Conservation (phyloP, 768 basidiomycete genomes). For the Clavaria fumosa region DNA sequence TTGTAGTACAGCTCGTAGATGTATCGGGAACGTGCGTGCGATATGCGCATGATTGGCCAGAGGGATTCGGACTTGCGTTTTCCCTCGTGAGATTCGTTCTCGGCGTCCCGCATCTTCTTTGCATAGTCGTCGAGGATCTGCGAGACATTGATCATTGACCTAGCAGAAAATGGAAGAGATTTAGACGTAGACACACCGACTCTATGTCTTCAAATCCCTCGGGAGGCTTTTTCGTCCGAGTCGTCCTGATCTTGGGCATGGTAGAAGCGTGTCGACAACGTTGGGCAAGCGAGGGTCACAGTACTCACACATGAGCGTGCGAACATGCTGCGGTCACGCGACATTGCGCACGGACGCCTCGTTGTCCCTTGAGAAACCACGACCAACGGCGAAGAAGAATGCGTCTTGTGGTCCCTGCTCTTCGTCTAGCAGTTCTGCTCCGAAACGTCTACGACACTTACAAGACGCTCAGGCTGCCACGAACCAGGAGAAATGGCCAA, state of each 20-base stretch:
- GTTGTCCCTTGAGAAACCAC: neutral
- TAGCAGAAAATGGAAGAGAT: slow-evolving; percentile 1
- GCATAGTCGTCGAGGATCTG: slow-evolving; percentile 96
- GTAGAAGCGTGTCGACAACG: slow-evolving; percentile 13
- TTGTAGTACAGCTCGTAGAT: slow-evolving; percentile 99
- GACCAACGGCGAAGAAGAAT: slow-evolving; percentile 23
- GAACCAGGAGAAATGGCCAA: slow-evolving; percentile 36
- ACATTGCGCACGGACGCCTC: neutral
- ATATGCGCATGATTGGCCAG: slow-evolving; percentile 98
- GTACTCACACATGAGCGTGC: no score
- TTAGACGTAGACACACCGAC: slow-evolving; percentile 27
- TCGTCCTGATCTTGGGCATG: slow-evolving; percentile 92
- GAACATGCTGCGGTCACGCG: no score
- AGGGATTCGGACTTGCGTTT: slow-evolving; percentile 87
- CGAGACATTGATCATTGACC: slow-evolving; percentile 5
- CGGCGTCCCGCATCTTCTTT: slow-evolving; percentile 98
- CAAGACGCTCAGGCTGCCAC: slow-evolving; percentile 62
- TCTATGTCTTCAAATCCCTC: slow-evolving; percentile 95
- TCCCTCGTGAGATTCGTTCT: slow-evolving; percentile 97
- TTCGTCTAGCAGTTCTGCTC: slow-evolving; percentile 58
- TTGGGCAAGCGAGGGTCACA: no score
- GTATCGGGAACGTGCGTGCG: slow-evolving; percentile 89
- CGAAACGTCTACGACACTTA: slow-evolving; percentile 74
- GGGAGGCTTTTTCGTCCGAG: slow-evolving; percentile 85
- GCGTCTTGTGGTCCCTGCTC: slow-evolving; percentile 51